These are phyloP conservation scores for Rubroshorea leprosula DNA, from an alignment of 345 rosid species.

Conservation along the genomic window DNA sequence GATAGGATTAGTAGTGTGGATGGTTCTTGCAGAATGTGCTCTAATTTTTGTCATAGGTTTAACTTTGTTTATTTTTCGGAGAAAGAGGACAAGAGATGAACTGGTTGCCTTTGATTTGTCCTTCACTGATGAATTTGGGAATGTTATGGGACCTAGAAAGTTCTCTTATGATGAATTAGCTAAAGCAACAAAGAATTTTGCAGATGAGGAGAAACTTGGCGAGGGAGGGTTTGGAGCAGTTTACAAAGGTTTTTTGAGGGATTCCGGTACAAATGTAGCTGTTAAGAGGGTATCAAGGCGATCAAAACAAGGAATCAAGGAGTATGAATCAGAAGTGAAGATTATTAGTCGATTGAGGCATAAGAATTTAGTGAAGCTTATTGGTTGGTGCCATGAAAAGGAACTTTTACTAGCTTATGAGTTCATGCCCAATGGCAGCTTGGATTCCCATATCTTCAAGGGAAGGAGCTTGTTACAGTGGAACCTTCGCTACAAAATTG, in stretches of 20 bases:
- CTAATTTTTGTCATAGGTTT: neutral
- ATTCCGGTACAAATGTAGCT: neutral
- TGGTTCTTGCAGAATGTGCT: neutral
- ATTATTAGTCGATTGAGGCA: constrained; percentile 29
- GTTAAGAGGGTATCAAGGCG: constrained; percentile 13
- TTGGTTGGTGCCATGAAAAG: constrained; percentile 42
- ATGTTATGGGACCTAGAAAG: neutral
- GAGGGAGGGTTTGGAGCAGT: constrained; percentile 24
- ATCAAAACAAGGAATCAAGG: constrained; percentile 15
- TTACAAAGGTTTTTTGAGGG: constrained; percentile 13
- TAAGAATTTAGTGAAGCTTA: constrained; percentile 35
- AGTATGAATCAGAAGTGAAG: constrained; percentile 14
- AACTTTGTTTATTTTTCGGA: neutral
- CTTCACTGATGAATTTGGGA: neutral
- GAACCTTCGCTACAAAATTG: constrained; percentile 13
- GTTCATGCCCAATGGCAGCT: constrained; percentile 12
- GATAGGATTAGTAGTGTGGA: too few species aligned
- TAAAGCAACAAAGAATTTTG: neutral
- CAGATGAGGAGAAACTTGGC: constrained; percentile 9
- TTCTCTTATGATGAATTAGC: neutral
- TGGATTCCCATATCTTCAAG: neutral
- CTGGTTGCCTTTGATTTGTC: neutral
- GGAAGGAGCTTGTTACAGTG: constrained; percentile 11
- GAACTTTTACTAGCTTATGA: constrained; percentile 39
- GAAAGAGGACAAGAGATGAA: neutral